Percentiles rank a stretch among this genome's conserved stretches.
Evolutionary conservation across 2,329 filamentous ascomycete species (phyloP).

Genomic region (Aspergillus quadrilineatus): DNA sequence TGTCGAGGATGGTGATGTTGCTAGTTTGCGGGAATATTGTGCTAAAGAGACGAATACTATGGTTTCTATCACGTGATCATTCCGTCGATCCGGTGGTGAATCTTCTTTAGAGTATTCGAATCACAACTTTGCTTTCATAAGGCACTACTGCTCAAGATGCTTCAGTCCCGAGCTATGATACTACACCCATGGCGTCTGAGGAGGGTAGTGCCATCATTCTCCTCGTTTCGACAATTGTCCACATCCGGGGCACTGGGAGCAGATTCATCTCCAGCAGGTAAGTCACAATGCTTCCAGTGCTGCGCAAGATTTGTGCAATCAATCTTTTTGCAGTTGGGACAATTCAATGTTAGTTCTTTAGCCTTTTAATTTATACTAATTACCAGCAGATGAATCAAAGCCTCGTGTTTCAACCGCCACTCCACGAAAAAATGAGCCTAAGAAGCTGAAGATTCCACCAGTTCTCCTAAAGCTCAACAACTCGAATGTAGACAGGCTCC

Average conservation of each 20-base stretch:
- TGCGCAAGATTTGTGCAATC: not conserved
- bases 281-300: constrained; percentile 12
- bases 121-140: not conserved
- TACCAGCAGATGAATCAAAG: not conserved
- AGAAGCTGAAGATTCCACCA: constrained; percentile 16
- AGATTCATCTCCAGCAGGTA: constrained; percentile 24
- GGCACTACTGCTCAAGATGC: constrained; percentile 23
- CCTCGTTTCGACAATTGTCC: constrained; percentile 30
- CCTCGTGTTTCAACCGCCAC: not conserved
- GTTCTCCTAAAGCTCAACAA: constrained; percentile 21
- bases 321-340: not conserved
- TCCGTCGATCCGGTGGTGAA: not conserved
- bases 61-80: constrained; percentile 8
- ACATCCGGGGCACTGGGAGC: constrained; percentile 19
- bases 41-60: too few relatives aligned
- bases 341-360: not conserved
- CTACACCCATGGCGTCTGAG: constrained; percentile 13
- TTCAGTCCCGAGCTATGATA: constrained; percentile 23
- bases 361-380: not conserved
- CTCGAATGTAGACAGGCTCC: constrained; percentile 19
- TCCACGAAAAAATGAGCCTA: constrained; percentile 8
- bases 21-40: too few relatives aligned
- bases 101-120: not conserved
- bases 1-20: not conserved
- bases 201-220: constrained; percentile 15